Percentiles rank a stretch among this genome's conserved stretches.
Conservation (phyloP, 2,329 filamentous ascomycete species). For the Colletotrichum limetticola region DNA sequence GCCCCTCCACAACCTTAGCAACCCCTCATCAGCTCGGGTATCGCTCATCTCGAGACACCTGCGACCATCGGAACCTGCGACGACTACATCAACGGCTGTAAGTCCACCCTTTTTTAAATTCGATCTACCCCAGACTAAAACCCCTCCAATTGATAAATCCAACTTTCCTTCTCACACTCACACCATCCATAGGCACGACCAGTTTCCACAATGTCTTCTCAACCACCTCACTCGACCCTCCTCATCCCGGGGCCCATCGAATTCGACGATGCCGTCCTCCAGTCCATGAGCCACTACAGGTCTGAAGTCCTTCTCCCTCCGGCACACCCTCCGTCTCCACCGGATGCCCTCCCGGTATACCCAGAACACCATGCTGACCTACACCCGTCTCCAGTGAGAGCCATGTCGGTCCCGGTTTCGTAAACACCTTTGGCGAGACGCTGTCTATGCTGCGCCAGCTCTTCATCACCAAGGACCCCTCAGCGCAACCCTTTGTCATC, state of each 20-base stretch:
- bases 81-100: conserved; percentile 27
- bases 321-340: neutral
- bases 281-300: conserved; percentile 96
- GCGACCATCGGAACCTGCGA: conserved; percentile 22
- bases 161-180: conserved; percentile 21
- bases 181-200: conserved; percentile 11
- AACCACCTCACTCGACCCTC: conserved; percentile 75
- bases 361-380: conserved; percentile 30
- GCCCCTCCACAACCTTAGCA: conserved; percentile 37
- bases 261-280: conserved; percentile 95
- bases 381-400: conserved; percentile 74
- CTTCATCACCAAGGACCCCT: conserved; percentile 87
- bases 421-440: conserved; percentile 90
- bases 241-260: conserved; percentile 98
- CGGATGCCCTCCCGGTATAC: conserved; percentile 7
- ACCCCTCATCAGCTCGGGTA: conserved; percentile 38
- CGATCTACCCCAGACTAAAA: neutral
- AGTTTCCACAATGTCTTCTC: conserved; percentile 65
- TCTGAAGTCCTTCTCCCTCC: conserved; percentile 49
- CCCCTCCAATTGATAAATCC: neutral
- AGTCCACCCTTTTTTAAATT: neutral
- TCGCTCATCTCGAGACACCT: conserved; percentile 37
- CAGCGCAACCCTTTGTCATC: conserved; percentile 91
- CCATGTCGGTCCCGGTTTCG: conserved; percentile 90
- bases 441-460: conserved; percentile 89